Conservation (phyloP, 2,329 filamentous ascomycete species). For the Penicillium palitans region DNA sequence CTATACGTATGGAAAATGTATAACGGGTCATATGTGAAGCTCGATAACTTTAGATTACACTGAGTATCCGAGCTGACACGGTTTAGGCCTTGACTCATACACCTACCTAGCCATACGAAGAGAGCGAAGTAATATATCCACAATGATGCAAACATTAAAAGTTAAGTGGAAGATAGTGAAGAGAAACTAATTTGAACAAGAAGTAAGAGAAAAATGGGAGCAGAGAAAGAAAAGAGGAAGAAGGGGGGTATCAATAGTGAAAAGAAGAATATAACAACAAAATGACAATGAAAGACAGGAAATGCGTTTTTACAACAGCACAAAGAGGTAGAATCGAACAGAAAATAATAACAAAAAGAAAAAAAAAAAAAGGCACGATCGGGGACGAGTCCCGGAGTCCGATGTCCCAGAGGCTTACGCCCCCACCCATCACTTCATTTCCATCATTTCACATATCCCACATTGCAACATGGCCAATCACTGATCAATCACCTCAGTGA, state of each 20-base stretch:
- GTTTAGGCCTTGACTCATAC: background rate
- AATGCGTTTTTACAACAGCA: constrained; percentile 3
- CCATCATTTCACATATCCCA: constrained; percentile 25
- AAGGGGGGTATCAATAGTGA: constrained; percentile 18
- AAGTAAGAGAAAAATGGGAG: background rate
- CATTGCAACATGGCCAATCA: constrained; percentile 16
- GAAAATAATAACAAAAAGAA: background rate
- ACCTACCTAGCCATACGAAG: background rate
- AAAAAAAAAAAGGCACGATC: background rate
- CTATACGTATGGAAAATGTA: too few species aligned
- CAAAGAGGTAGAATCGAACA: background rate
- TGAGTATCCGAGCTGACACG: background rate
- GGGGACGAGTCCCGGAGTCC: background rate
- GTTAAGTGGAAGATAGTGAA: background rate
- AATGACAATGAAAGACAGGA: constrained; percentile 8
- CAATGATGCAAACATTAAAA: background rate
- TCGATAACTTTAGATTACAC: background rate
- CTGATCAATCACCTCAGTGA: constrained; percentile 41
- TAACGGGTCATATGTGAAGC: too few species aligned
- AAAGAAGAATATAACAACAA: constrained; percentile 15
- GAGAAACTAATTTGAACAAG: background rate
- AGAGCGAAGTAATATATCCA: background rate
- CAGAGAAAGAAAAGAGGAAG: constrained; percentile 10
- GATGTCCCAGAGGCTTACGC: background rate
- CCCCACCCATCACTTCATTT: constrained; percentile 14